phyloP scores from a whole-genome alignment of 495 filamentous ascomycete species.

The Letharia lupina region DNA sequence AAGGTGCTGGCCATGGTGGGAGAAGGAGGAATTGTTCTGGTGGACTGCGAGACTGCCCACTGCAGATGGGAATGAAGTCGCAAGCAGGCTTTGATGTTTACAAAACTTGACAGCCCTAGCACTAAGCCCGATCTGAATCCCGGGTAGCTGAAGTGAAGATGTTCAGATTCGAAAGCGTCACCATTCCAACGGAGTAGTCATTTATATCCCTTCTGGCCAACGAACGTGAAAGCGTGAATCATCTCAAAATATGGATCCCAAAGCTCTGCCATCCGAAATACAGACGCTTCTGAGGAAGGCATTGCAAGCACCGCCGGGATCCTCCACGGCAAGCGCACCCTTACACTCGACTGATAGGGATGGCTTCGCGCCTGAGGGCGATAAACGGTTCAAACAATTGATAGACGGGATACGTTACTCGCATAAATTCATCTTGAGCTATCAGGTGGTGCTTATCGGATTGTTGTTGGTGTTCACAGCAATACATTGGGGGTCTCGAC shows the following conservation, averaged over 20 bases:
- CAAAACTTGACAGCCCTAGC: not conserved
- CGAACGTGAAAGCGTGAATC: not conserved
- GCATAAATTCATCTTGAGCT: conserved; percentile 16
- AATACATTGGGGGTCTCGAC: conserved; percentile 11
- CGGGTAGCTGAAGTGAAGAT: not conserved
- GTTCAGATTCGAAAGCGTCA: not conserved
- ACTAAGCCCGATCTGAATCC: not conserved
- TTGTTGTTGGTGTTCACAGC: conserved; percentile 9
- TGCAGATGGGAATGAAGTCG: no score
- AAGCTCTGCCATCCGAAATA: not conserved
- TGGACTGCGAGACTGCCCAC: no score
- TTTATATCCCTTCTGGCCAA: not conserved
- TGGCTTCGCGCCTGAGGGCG: conserved; percentile 7
- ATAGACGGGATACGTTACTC: conserved; percentile 18
- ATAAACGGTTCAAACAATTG: conserved; percentile 10
- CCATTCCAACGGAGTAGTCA: not conserved
- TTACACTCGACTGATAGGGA: conserved; percentile 7
- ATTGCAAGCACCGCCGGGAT: not conserved
- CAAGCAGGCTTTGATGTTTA: not conserved
- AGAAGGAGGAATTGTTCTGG: not conserved
- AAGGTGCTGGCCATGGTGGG: not conserved
- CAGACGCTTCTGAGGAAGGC: not conserved
- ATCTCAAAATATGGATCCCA: not conserved
- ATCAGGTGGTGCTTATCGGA: conserved; percentile 15
- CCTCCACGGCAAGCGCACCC: not conserved